Evolutionary conservation across 169 alveolate genomes (phyloP).

Genomic region (Amoebophrya sp.): DNA sequence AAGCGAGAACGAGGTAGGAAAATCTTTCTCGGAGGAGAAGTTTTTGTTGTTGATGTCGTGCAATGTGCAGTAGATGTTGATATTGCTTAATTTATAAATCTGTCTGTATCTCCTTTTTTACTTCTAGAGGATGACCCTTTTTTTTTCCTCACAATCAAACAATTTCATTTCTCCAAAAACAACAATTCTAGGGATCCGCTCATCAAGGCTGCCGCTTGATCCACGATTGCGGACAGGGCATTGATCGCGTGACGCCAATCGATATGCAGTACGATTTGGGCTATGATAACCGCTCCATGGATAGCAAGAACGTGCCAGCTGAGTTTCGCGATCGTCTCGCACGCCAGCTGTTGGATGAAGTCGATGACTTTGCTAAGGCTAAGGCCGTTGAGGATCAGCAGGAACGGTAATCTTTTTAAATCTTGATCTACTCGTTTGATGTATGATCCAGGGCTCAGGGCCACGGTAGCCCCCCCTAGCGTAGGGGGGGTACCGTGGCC

Average conservation of each 20-base stretch:
- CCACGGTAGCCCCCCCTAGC: too few relatives aligned
- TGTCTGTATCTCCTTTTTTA: background rate
- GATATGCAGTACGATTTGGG: background rate
- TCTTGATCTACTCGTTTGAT: too few relatives aligned
- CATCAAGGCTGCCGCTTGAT: too few relatives aligned
- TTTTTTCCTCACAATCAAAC: background rate
- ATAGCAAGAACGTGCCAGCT: background rate
- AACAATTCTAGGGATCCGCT: background rate
- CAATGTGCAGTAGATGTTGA: too few relatives aligned
- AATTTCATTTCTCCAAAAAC: too few relatives aligned
- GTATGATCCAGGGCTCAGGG: too few relatives aligned
- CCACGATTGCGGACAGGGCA: background rate
- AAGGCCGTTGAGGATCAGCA: background rate
- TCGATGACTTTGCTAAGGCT: background rate
- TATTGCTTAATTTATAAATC: too few relatives aligned
- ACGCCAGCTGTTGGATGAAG: background rate
- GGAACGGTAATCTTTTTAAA: background rate
- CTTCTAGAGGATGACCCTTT: background rate
- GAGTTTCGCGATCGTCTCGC: background rate
- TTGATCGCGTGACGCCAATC: background rate
- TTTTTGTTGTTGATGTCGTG: background rate
- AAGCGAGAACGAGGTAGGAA: constrained; percentile 35
- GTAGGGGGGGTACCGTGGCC: too few relatives aligned
- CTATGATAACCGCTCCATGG: background rate
- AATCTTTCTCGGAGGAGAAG: background rate